Base-by-base conservation (phyloP, 1,284 basidiomycete genomes). In the Ustilago shanxiensis region DNA sequence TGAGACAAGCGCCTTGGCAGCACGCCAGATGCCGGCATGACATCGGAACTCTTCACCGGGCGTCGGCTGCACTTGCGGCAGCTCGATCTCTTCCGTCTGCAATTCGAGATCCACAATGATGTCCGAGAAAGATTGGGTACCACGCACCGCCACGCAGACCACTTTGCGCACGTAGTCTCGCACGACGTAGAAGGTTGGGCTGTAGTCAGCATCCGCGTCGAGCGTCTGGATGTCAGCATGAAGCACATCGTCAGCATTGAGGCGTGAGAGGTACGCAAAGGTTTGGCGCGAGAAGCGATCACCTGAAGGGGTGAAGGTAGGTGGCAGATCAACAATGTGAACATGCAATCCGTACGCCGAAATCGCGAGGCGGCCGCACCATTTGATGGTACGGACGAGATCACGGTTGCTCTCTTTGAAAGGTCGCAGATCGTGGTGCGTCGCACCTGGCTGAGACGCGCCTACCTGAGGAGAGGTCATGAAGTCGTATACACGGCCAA, bases 221-320 rank as follows among this genome's bases (percentile, higher is more conserved):
- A 85, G 72, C 29, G 81, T 82, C 73, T 85, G 84, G 33, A 85
- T 85, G 37, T 85, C 84, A 6, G 83, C 84, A 56, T 85, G 83
- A 28, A 85, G 72, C 22, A 85, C 84, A 52, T 85, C 83, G 26
- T 84, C 81, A 11, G 79, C 76, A 29, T 82, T 65, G 52, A 85
- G 80, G 18, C 83, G 77, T 2, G 82, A 81, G 7, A 85, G 69
- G 35, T 84, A 81, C 0, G 83, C 83, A 60, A 85, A 85, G 5
- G 84, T 85, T 51, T 85, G 84, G 8, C 77, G 77, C 24, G 81
- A 79, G 55, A 85, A 80, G 18, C 83, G 76, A 10, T 79, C 70
- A 20, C 84, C 84, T 1, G 83, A 85, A 4, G 84, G 84, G 16
- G 84, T 85, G 47, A 85, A 85, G 0, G 80, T 79, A 0, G 82